These are phyloP conservation scores for Gonapodya prolifera DNA, from an alignment of 192 early-diverging fungal genomes.

Conservation along the genomic window DNA sequence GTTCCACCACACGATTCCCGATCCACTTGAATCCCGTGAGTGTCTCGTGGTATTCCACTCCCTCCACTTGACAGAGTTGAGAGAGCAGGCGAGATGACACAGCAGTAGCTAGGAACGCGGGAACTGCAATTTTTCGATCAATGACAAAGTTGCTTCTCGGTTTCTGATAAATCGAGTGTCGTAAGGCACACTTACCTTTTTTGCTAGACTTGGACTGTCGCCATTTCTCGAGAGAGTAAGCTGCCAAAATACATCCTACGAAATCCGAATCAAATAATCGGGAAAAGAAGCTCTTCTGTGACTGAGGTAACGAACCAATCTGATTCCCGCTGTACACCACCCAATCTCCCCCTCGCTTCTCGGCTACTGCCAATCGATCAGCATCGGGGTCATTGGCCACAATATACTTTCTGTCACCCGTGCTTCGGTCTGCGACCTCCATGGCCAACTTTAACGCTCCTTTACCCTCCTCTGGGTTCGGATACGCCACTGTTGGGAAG, in stretches of 20 bases:
- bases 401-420: constrained; percentile 39
- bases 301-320: constrained; percentile 40
- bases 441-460: constrained; percentile 68
- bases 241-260: not conserved
- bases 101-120: constrained; percentile 73
- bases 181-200: too few species aligned
- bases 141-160: too few species aligned
- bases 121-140: not conserved
- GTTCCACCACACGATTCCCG: constrained; percentile 61
- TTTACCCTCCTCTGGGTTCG: constrained; percentile 67
- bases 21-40: constrained; percentile 96
- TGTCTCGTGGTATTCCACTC: constrained; percentile 77
- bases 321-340: constrained; percentile 77
- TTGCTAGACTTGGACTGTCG: not conserved
- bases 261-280: not conserved
- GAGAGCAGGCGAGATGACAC: constrained; percentile 79
- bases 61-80: constrained; percentile 56
- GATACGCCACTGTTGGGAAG: constrained; percentile 77
- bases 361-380: constrained; percentile 77
- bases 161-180: too few species aligned
- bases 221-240: constrained; percentile 1
- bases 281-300: not conserved
- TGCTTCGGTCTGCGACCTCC: constrained; percentile 37
- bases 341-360: constrained; percentile 44
- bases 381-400: constrained; percentile 93